A percentile compares a stretch with the other conserved stretches of the same genome.
Conservation (phyloP, 306 rosid species). For the Medicago ruthenica region DNA sequence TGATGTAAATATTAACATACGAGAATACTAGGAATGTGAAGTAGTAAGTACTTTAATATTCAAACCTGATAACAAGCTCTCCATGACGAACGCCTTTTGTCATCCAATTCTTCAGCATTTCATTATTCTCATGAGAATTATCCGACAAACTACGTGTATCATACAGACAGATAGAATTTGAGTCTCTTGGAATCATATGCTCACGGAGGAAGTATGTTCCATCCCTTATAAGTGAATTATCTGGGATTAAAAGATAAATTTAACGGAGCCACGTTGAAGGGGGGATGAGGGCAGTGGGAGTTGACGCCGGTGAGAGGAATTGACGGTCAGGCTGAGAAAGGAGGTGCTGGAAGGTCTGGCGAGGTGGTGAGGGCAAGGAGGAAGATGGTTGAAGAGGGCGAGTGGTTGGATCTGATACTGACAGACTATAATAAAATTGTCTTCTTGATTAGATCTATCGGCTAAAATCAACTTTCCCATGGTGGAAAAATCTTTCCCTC, state of each 20-base stretch:
- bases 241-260: constrained; percentile 49
- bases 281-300: too few species aligned
- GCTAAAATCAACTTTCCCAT: too few species aligned
- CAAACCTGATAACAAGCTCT: constrained; percentile 76
- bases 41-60: constrained; percentile 20
- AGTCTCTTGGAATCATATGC: constrained; percentile 77
- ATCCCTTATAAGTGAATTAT: constrained; percentile 65
- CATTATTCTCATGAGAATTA: constrained; percentile 50
- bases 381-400: too few species aligned
- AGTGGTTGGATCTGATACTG: too few species aligned
- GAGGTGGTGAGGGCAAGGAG: too few species aligned
- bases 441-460: too few species aligned
- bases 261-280: background rate
- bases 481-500: too few species aligned
- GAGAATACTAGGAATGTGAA: constrained; percentile 24
- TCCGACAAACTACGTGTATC: constrained; percentile 82
- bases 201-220: constrained; percentile 89
- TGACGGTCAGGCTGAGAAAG: too few species aligned
- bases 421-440: too few species aligned
- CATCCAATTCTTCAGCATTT: constrained; percentile 73
- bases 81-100: constrained; percentile 75
- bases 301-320: too few species aligned
- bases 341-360: too few species aligned
- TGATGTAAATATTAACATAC: constrained; percentile 31
- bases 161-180: constrained; percentile 69